These are phyloP conservation scores for Athelia sp. DNA, from an alignment of 1,284 basidiomycete genomes.

Conservation along the genomic window DNA sequence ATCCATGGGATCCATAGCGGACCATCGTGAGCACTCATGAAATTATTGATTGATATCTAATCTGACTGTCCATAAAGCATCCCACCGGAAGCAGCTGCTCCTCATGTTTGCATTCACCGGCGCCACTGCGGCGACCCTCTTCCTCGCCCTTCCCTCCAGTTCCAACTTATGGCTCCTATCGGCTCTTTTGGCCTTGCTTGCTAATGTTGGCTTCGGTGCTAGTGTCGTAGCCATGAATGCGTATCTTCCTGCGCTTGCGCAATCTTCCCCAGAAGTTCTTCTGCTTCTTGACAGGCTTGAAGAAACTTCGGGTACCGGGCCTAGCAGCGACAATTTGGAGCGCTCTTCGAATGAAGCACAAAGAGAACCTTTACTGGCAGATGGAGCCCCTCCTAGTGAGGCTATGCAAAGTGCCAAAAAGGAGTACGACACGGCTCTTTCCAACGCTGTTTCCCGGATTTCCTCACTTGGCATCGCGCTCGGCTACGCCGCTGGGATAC, in stretches of 20 bases:
- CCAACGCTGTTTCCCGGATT: constrained; percentile 69
- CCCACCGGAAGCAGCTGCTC: constrained; percentile 74
- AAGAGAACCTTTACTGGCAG: constrained; percentile 24
- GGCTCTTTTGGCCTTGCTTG: constrained; percentile 60
- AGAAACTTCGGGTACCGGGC: constrained; percentile 12
- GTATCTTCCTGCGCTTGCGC: constrained; percentile 76
- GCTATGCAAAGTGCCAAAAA: constrained; percentile 14
- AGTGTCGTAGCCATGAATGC: constrained; percentile 87
- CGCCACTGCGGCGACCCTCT: constrained; percentile 57
- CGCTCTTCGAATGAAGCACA: neutral
- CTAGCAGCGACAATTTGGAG: constrained; percentile 13
- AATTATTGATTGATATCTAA: neutral
- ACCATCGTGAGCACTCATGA: constrained; percentile 58
- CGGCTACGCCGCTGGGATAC: constrained; percentile 77
- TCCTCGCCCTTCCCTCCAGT: constrained; percentile 68
- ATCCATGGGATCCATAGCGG: constrained; percentile 84
- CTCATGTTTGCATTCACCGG: constrained; percentile 72
- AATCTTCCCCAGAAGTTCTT: constrained; percentile 56
- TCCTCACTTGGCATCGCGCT: constrained; percentile 81
- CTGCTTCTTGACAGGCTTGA: constrained; percentile 35
- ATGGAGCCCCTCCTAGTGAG: constrained; percentile 7
- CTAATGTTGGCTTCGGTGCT: constrained; percentile 81
- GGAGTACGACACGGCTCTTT: constrained; percentile 51
- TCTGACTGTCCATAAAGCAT: constrained; percentile 39
- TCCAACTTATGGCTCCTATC: constrained; percentile 63